A percentile compares a stretch with the other conserved stretches of the same genome.
Evolutionary conservation across 139 green algal species (phyloP).

Genomic region (Medakamo hakoo): DNA sequence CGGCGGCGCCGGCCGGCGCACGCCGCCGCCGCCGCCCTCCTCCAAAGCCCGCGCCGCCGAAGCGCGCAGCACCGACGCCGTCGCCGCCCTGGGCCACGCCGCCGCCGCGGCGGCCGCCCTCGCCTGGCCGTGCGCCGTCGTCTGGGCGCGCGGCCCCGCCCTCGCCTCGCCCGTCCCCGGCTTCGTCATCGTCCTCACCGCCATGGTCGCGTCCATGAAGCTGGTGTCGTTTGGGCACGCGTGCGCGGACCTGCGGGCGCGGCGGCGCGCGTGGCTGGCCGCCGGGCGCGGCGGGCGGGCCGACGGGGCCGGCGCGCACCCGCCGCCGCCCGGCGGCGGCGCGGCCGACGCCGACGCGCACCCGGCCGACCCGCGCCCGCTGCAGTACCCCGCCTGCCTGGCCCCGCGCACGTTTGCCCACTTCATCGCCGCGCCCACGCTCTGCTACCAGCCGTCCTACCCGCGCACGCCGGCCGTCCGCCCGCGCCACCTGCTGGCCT

Average conservation of each 20-base stretch:
- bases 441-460: slow-evolving; percentile 59
- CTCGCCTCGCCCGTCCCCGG: not conserved
- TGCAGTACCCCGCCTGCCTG: slow-evolving; percentile 64
- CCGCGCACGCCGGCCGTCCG: slow-evolving; percentile 17
- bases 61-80: not conserved
- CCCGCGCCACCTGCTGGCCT: slow-evolving; percentile 11
- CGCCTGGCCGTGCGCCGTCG: not conserved
- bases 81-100: not conserved
- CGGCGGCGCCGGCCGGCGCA: too few species aligned
- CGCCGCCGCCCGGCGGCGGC: not conserved
- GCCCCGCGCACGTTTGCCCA: slow-evolving; percentile 44
- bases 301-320: slow-evolving; percentile 36
- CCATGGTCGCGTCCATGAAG: slow-evolving; percentile 55
- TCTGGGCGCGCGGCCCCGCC: not conserved
- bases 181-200: not conserved
- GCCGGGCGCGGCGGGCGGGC: slow-evolving; percentile 1
- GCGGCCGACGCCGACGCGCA: not conserved
- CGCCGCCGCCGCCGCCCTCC: too few species aligned
- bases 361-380: not conserved
- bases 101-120: not conserved
- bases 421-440: slow-evolving; percentile 61
- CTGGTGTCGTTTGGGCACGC: slow-evolving; percentile 54
- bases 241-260: slow-evolving; percentile 1
- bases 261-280: not conserved
- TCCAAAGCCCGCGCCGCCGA: not conserved